Percentiles rank a stretch among this genome's conserved stretches.
Conservation (phyloP, 208 protist species). For the Endotrypanum monterogeii region DNA sequence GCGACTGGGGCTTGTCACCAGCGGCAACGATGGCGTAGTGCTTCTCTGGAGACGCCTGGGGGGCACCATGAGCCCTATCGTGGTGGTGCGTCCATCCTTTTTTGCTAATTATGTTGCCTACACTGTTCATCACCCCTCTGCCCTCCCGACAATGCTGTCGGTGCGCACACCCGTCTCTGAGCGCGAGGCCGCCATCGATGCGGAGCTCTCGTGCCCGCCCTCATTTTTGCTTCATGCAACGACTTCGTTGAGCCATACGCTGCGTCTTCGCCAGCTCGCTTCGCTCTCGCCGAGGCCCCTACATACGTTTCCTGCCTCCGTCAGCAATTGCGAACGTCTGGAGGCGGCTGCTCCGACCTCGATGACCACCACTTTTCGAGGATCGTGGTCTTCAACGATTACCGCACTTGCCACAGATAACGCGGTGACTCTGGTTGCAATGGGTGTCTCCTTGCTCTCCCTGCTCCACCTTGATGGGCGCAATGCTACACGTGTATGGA, state of each 20-base stretch:
- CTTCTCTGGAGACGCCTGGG: slow-evolving; percentile 57
- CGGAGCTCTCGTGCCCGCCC: slow-evolving; percentile 25
- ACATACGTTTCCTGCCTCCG: background rate
- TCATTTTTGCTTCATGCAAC: slow-evolving; percentile 32
- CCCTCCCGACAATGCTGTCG: slow-evolving; percentile 28
- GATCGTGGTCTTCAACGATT: slow-evolving; percentile 15
- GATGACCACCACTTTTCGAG: slow-evolving; percentile 27
- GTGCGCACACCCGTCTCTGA: slow-evolving; percentile 5
- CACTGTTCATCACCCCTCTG: slow-evolving; percentile 31
- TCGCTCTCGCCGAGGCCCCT: slow-evolving; percentile 7
- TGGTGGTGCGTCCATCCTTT: slow-evolving; percentile 24
- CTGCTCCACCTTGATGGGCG: slow-evolving; percentile 11
- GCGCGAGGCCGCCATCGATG: slow-evolving; percentile 25
- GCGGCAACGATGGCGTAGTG: slow-evolving; percentile 48
- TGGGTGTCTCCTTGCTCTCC: slow-evolving; percentile 22
- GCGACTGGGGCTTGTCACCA: slow-evolving; percentile 69
- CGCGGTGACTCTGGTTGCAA: slow-evolving; percentile 33
- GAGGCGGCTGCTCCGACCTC: slow-evolving; percentile 32
- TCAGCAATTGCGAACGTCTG: background rate
- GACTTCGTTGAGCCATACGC: slow-evolving; percentile 17
- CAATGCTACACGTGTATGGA: slow-evolving; percentile 19
- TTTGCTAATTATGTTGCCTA: slow-evolving; percentile 34
- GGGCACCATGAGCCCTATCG: slow-evolving; percentile 30
- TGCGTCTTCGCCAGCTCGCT: slow-evolving; percentile 28
- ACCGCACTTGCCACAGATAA: slow-evolving; percentile 25